A percentile compares a stretch with the other conserved stretches of the same genome.
phyloP scores from a whole-genome alignment of 2,329 filamentous ascomycete genomes.

The Diaporthe longicolla region DNA sequence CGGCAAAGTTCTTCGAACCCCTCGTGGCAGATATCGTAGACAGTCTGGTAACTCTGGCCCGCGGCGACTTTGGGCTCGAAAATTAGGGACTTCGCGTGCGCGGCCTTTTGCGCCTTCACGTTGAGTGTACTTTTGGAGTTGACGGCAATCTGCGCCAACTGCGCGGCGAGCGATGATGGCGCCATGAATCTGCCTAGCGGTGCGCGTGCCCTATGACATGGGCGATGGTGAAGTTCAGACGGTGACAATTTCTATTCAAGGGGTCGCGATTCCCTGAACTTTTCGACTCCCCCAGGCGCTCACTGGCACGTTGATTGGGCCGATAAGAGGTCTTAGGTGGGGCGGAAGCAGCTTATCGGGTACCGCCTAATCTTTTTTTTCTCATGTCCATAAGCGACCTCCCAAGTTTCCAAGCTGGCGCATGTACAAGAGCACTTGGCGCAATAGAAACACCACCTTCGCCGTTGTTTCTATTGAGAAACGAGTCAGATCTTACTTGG shows the following conservation, averaged over 20 bases:
- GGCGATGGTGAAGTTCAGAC: slow-evolving; percentile 22
- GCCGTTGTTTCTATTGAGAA: background rate
- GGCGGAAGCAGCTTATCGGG: slow-evolving; percentile 15
- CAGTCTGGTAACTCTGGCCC: slow-evolving; percentile 88
- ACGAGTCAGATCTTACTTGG: background rate
- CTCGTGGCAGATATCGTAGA: slow-evolving; percentile 89
- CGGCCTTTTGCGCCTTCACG: slow-evolving; percentile 90
- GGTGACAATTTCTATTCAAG: slow-evolving; percentile 21
- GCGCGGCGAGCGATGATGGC: slow-evolving; percentile 82
- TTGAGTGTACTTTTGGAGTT: slow-evolving; percentile 93
- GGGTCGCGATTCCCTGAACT: slow-evolving; percentile 30
- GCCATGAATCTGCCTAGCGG: slow-evolving; percentile 34
- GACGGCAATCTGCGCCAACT: slow-evolving; percentile 92
- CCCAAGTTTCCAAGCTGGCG: background rate
- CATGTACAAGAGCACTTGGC: background rate
- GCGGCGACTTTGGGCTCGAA: slow-evolving; percentile 90
- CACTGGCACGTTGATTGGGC: slow-evolving; percentile 13
- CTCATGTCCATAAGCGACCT: background rate
- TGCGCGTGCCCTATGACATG: slow-evolving; percentile 34
- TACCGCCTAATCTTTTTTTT: slow-evolving; percentile 28
- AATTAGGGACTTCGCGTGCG: slow-evolving; percentile 94
- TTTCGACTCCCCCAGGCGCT: slow-evolving; percentile 14
- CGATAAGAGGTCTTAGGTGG: slow-evolving; percentile 24
- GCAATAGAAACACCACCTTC: background rate
- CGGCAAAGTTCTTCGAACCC: slow-evolving; percentile 93